Evolutionary conservation across 208 protist species (phyloP).

Genomic region (Leishmania aethiopica): DNA sequence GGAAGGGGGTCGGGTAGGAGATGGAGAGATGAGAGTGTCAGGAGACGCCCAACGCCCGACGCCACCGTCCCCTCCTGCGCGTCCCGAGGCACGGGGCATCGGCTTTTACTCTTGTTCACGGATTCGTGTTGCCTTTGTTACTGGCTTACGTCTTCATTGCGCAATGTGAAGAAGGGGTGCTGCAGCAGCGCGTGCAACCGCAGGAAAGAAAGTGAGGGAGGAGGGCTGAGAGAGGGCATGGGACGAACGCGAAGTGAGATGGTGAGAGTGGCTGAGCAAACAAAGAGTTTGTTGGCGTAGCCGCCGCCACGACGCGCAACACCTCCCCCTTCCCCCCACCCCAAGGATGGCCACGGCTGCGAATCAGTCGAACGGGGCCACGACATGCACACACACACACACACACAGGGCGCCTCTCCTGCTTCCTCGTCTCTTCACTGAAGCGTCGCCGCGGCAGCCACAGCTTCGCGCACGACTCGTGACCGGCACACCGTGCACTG

Average conservation of each 20-base stretch:
- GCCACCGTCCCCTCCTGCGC: not conserved
- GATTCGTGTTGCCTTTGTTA: not conserved
- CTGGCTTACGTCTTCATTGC: not conserved
- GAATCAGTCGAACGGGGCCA: not conserved
- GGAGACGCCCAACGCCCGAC: not conserved
- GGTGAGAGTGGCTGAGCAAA: not conserved
- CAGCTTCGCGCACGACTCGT: conserved; percentile 14
- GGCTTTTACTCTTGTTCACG: not conserved
- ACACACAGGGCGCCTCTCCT: not conserved
- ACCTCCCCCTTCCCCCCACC: not conserved
- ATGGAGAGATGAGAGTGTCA: not conserved
- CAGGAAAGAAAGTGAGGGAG: not conserved
- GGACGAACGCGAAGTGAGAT: not conserved
- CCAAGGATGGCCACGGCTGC: not conserved
- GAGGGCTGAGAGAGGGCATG: not conserved
- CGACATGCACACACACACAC: conserved; percentile 1
- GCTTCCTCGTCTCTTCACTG: not conserved
- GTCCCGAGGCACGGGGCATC: not conserved
- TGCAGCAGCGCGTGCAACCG: not conserved
- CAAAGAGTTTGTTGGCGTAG: not conserved
- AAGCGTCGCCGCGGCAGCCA: not conserved
- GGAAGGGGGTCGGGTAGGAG: too few species aligned
- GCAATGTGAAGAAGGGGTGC: conserved; percentile 1
- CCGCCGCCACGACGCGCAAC: not conserved
- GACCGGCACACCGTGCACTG: conserved; percentile 31